A percentile compares a stretch with the other conserved stretches of the same genome.
Conservation (phyloP, 2,329 filamentous ascomycete species). For the Phialemonium atrogriseum region DNA sequence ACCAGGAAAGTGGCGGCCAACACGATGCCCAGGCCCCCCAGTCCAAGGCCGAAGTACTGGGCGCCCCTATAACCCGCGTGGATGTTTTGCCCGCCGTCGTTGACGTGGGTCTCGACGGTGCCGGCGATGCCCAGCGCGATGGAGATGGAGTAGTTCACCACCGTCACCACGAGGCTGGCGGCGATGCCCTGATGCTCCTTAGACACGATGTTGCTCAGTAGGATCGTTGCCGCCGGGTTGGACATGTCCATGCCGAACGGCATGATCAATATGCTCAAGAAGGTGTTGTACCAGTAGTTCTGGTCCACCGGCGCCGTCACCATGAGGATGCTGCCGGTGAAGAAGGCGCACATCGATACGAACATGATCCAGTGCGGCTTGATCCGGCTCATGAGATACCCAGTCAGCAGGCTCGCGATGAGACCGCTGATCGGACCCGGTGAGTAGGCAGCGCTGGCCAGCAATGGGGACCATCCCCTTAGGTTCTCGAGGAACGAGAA, state of each 20-base stretch:
- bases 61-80: slow-evolving; percentile 27
- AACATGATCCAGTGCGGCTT: slow-evolving; percentile 33
- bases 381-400: slow-evolving; percentile 30
- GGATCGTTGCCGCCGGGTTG: slow-evolving; percentile 53
- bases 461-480: slow-evolving; percentile 30
- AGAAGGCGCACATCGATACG: slow-evolving; percentile 34
- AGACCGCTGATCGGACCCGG: slow-evolving; percentile 35
- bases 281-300: slow-evolving; percentile 57
- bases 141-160: slow-evolving; percentile 62
- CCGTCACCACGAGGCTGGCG: slow-evolving; percentile 50
- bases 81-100: slow-evolving; percentile 15
- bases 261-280: slow-evolving; percentile 49
- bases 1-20: slow-evolving; percentile 21
- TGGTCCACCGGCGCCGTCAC: slow-evolving; percentile 43
- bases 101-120: slow-evolving; percentile 44
- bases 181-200: slow-evolving; percentile 38
- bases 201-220: slow-evolving; percentile 45
- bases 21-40: slow-evolving; percentile 26
- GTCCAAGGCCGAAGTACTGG: slow-evolving; percentile 32
- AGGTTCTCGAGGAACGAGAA: slow-evolving; percentile 27
- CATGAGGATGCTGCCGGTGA: slow-evolving; percentile 31
- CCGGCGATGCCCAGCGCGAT: slow-evolving; percentile 58
- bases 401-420: slow-evolving; percentile 34
- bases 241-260: slow-evolving; percentile 60
- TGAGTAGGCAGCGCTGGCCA: slow-evolving; percentile 34